Conservation (phyloP, 2,329 filamentous ascomycete species). For the Madurella fahalii region DNA sequence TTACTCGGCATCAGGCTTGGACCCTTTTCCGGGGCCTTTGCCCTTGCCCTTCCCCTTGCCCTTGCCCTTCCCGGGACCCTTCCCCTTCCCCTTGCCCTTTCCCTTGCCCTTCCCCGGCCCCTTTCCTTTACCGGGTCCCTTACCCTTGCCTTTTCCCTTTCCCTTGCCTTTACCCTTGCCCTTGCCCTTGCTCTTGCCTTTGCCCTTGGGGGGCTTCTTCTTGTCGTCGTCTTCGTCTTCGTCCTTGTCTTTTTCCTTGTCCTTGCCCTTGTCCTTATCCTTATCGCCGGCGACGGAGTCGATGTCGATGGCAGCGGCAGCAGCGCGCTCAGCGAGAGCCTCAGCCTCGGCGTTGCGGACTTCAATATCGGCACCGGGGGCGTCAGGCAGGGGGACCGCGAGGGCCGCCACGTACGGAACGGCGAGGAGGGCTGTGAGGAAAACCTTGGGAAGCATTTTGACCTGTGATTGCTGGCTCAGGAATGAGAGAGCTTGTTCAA, state of each 20-base stretch:
- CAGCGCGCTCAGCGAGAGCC: background rate
- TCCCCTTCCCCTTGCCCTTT: background rate
- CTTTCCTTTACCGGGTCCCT: constrained; percentile 1
- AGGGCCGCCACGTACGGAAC: constrained; percentile 11
- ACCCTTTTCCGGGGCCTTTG: no score
- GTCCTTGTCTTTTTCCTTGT: constrained; percentile 2
- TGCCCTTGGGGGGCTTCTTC: constrained; percentile 6
- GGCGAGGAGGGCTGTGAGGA: constrained; percentile 15
- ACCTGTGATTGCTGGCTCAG: background rate
- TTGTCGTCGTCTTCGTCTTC: constrained; percentile 1
- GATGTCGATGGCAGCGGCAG: background rate
- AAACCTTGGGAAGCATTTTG: constrained; percentile 14
- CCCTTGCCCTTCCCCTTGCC: no score
- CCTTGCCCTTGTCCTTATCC: constrained; percentile 7
- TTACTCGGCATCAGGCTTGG: no score
- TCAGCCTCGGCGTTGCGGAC: background rate
- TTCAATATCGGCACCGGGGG: constrained; percentile 3
- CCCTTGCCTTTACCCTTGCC: constrained; percentile 2
- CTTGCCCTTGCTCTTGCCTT: background rate
- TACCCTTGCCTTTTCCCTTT: constrained; percentile 4
- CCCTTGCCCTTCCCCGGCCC: background rate
- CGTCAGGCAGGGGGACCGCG: constrained; percentile 10
- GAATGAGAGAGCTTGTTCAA: no score
- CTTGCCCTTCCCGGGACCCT: background rate
- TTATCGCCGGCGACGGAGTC: constrained; percentile 5